Evolutionary conservation across 2,329 filamentous ascomycete genomes (phyloP).

Genomic region (Daldinia eschscholtzii): DNA sequence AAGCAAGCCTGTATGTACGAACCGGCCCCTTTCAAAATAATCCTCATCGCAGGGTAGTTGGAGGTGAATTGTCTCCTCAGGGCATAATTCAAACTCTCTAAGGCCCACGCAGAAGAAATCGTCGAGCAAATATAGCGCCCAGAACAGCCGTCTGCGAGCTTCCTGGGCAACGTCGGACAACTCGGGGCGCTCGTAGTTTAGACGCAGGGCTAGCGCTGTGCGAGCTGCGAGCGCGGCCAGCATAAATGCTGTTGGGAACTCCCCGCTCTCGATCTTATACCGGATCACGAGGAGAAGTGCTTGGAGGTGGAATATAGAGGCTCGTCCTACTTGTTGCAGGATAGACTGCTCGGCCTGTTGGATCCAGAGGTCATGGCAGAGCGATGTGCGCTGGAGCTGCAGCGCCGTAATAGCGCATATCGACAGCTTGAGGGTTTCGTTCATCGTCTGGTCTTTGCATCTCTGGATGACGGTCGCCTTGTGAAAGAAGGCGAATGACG

Average conservation of each 20-base stretch:
- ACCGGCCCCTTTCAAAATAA: slow-evolving; percentile 50
- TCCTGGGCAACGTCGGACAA: slow-evolving; percentile 54
- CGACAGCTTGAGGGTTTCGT: slow-evolving; percentile 51
- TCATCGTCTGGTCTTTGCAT: slow-evolving; percentile 50
- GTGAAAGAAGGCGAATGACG: slow-evolving; percentile 55
- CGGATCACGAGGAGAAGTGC: slow-evolving; percentile 52
- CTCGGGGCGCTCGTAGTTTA: slow-evolving; percentile 57
- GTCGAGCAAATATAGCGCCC: slow-evolving; percentile 58
- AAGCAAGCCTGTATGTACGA: slow-evolving; percentile 42
- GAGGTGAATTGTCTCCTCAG: slow-evolving; percentile 56
- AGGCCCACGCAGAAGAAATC: slow-evolving; percentile 58
- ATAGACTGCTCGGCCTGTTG: slow-evolving; percentile 52
- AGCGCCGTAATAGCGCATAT: slow-evolving; percentile 53
- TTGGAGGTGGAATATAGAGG: slow-evolving; percentile 53
- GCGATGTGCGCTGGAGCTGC: slow-evolving; percentile 47
- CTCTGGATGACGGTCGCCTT: slow-evolving; percentile 52
- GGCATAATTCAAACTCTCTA: slow-evolving; percentile 58
- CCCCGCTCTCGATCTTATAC: slow-evolving; percentile 52
- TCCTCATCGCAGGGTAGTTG: slow-evolving; percentile 55
- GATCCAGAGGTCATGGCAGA: slow-evolving; percentile 49
- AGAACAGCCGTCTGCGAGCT: slow-evolving; percentile 56
- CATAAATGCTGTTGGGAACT: slow-evolving; percentile 55
- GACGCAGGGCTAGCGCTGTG: slow-evolving; percentile 55
- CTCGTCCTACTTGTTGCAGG: slow-evolving; percentile 51
- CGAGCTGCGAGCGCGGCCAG: slow-evolving; percentile 54